These are phyloP conservation scores for Leucoagaricus sp. DNA, from an alignment of 1,284 basidiomycete genomes.

Conservation along the genomic window DNA sequence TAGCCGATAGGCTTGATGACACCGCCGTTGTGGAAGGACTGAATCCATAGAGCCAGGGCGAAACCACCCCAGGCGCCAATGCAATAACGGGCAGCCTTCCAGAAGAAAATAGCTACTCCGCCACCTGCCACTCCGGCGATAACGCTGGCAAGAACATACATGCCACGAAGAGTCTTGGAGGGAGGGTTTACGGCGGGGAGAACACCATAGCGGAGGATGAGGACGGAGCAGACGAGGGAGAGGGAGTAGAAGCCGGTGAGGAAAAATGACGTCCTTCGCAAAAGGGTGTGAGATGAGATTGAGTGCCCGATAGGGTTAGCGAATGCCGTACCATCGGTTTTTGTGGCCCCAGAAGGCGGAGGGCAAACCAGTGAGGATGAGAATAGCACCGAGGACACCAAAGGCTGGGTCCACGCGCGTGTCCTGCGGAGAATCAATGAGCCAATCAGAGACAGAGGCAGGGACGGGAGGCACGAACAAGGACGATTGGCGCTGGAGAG, in stretches of 20 bases:
- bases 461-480: conserved; percentile 34
- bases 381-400: conserved; percentile 84
- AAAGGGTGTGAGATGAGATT: conserved; percentile 18
- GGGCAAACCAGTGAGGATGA: conserved; percentile 88
- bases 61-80: conserved; percentile 92
- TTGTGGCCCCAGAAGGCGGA: conserved; percentile 92
- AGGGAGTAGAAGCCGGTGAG: conserved; percentile 89
- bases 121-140: conserved; percentile 86
- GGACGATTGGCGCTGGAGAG: conserved; percentile 52
- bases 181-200: conserved; percentile 83
- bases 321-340: conserved; percentile 74
- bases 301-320: conserved; percentile 19
- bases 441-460: background rate
- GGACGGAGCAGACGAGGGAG: conserved; percentile 81
- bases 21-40: conserved; percentile 83
- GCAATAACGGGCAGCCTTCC: conserved; percentile 83
- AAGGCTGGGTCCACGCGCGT: conserved; percentile 88
- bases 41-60: conserved; percentile 83
- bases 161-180: conserved; percentile 74
- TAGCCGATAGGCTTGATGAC: conserved; percentile 75
- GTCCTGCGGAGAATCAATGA: conserved; percentile 33
- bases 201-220: conserved; percentile 91
- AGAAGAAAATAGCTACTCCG: conserved; percentile 86
- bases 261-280: conserved; percentile 85
- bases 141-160: conserved; percentile 84